These are phyloP conservation scores for Desmodesmus armatus DNA, from an alignment of 139 green algal species.

Conservation along the genomic window DNA sequence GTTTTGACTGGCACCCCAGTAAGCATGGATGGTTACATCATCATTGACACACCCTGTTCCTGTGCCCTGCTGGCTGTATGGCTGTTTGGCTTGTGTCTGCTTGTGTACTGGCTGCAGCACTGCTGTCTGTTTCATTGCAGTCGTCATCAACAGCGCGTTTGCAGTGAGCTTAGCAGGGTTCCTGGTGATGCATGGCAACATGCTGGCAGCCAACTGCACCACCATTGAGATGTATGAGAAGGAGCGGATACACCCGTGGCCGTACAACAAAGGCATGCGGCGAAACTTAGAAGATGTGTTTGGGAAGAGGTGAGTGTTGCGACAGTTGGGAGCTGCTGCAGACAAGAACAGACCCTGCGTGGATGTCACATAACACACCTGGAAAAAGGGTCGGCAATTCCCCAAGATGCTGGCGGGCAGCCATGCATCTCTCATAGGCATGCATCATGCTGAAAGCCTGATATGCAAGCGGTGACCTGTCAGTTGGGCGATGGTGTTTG, in stretches of 20 bases:
- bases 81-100: background rate
- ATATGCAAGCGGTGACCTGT: too few species aligned
- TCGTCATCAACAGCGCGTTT: slow-evolving; percentile 70
- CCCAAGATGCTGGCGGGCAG: too few species aligned
- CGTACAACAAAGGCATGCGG: slow-evolving; percentile 73
- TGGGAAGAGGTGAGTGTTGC: slow-evolving; percentile 64
- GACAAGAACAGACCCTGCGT: too few species aligned
- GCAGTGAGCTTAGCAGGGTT: slow-evolving; percentile 77
- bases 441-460: too few species aligned
- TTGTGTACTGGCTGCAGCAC: slow-evolving; percentile 53
- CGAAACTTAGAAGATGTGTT: slow-evolving; percentile 86
- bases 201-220: slow-evolving; percentile 76
- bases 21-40: too few species aligned
- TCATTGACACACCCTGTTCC: too few species aligned
- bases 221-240: slow-evolving; percentile 96
- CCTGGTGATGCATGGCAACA: slow-evolving; percentile 82
- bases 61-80: background rate
- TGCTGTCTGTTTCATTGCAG: slow-evolving; percentile 65
- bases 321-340: too few species aligned
- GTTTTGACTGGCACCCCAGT: too few species aligned
- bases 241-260: slow-evolving; percentile 76
- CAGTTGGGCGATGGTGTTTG: too few species aligned
- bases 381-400: too few species aligned
- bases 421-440: too few species aligned
- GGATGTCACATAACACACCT: too few species aligned